Percentiles rank a stretch among this genome's conserved stretches.
Conservation (phyloP, 202 grass and related monocot species). For the Bolboschoenoplectus hybrid region DNA sequence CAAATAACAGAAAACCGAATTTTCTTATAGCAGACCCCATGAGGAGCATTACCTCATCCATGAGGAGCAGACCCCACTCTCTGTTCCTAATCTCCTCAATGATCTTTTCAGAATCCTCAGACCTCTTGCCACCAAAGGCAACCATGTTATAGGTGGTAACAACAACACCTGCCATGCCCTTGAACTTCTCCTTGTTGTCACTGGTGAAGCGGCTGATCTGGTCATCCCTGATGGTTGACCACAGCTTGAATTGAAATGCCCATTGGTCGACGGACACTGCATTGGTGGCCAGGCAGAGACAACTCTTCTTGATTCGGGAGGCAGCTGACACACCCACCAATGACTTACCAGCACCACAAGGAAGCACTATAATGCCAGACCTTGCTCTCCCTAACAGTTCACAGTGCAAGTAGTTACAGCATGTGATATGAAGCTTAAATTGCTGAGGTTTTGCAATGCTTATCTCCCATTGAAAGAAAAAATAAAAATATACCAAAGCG, state of each 20-base stretch:
- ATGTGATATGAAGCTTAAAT: background rate
- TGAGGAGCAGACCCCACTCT: conserved; percentile 93
- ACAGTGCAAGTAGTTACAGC: background rate
- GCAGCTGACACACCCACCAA: conserved; percentile 95
- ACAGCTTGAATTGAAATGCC: conserved; percentile 98
- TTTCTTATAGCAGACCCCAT: background rate
- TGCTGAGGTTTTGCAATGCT: background rate
- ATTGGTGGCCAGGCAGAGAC: conserved; percentile 94
- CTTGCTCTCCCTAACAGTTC: conserved; percentile 69
- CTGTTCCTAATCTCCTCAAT: conserved; percentile 95
- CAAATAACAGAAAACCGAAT: background rate
- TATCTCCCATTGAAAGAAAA: background rate
- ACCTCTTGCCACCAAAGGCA: conserved; percentile 89
- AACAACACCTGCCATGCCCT: conserved; percentile 80
- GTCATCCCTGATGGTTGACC: conserved; percentile 95
- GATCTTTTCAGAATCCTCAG: conserved; percentile 97
- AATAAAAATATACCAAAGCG: background rate
- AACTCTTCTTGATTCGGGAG: conserved; percentile 89
- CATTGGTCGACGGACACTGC: conserved; percentile 97
- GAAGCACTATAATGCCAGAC: conserved; percentile 95
- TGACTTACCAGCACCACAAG: conserved; percentile 97
- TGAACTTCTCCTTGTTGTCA: conserved; percentile 96
- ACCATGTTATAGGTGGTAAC: conserved; percentile 99
- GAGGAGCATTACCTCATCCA: conserved; percentile 78
- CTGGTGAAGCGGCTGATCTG: conserved; percentile 93